Percentiles rank a stretch among this genome's conserved stretches.
Evolutionary conservation across 208 protist genomes (phyloP).

Genomic region (Acanthamoeba polyphaga): DNA sequence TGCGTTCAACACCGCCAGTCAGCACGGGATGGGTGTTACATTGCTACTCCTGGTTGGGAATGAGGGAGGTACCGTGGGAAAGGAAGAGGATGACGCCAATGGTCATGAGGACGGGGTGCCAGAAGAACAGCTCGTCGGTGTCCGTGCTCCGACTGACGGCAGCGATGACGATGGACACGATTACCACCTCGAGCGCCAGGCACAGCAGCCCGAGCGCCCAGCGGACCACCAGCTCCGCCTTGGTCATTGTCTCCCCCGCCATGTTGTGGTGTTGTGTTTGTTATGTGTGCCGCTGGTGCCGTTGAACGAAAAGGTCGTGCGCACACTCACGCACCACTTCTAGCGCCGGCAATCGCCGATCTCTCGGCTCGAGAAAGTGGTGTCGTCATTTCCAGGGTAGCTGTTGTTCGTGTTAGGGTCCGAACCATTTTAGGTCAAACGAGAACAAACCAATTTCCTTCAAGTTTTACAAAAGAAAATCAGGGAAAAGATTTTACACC

Average conservation of each 20-base stretch:
- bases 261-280: too few species aligned
- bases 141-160: background rate
- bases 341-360: too few species aligned
- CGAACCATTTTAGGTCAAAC: too few species aligned
- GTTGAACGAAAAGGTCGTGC: too few species aligned
- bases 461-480: background rate
- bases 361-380: too few species aligned
- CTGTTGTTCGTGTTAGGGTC: too few species aligned
- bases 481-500: background rate
- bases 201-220: background rate
- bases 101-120: background rate
- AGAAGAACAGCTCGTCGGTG: background rate
- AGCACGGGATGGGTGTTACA: too few species aligned
- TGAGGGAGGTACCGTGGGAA: background rate
- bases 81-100: background rate
- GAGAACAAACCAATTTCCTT: too few species aligned
- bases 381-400: too few species aligned
- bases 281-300: too few species aligned
- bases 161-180: background rate
- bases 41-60: background rate
- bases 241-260: too few species aligned
- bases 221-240: background rate
- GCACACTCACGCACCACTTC: too few species aligned
- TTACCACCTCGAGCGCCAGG: background rate
- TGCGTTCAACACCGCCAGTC: background rate